Evolutionary conservation across 768 basidiomycete species (phyloP).

Genomic region (Glaciozyma martinii): DNA sequence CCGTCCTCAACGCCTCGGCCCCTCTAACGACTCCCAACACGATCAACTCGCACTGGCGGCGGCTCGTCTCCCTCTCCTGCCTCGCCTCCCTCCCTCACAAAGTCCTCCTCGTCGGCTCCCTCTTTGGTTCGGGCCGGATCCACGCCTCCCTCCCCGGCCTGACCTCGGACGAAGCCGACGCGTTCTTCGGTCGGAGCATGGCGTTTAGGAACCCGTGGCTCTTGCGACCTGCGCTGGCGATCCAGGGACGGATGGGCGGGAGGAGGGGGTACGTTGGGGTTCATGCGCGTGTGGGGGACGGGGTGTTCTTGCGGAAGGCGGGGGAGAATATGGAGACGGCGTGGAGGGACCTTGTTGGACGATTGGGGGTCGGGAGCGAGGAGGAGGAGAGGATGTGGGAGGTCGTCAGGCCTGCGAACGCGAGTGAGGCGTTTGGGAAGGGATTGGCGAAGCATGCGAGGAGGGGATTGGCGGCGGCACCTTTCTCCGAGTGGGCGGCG

Average conservation of each 20-base stretch:
- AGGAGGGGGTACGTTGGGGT: slow-evolving; percentile 49
- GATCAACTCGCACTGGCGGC: slow-evolving; percentile 9
- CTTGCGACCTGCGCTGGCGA: slow-evolving; percentile 43
- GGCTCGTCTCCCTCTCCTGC: slow-evolving; percentile 15
- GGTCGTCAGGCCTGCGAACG: slow-evolving; percentile 45
- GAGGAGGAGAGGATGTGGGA: slow-evolving; percentile 23
- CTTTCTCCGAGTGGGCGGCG: slow-evolving; percentile 42
- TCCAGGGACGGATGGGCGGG: slow-evolving; percentile 45
- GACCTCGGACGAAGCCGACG: neutral
- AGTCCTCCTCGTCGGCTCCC: slow-evolving; percentile 60
- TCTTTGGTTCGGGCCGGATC: slow-evolving; percentile 66
- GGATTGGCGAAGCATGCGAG: neutral
- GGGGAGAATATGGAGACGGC: slow-evolving; percentile 44
- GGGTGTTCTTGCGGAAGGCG: slow-evolving; percentile 47
- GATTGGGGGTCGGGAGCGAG: slow-evolving; percentile 1
- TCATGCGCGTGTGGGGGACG: slow-evolving; percentile 62
- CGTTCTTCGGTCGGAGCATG: slow-evolving; percentile 49
- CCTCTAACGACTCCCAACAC: slow-evolving; percentile 2
- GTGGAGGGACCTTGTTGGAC: slow-evolving; percentile 41
- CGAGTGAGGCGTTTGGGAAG: slow-evolving; percentile 39
- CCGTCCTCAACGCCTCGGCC: slow-evolving; percentile 31
- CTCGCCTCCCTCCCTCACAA: slow-evolving; percentile 44
- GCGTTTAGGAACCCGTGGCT: slow-evolving; percentile 49
- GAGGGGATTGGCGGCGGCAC: neutral
- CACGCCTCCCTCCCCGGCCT: slow-evolving; percentile 26